Evolutionary conservation across 2,329 filamentous ascomycete genomes (phyloP), one percentile per base, ranked within the genome.

Genomic region (Pseudopithomyces maydicus): DNA sequence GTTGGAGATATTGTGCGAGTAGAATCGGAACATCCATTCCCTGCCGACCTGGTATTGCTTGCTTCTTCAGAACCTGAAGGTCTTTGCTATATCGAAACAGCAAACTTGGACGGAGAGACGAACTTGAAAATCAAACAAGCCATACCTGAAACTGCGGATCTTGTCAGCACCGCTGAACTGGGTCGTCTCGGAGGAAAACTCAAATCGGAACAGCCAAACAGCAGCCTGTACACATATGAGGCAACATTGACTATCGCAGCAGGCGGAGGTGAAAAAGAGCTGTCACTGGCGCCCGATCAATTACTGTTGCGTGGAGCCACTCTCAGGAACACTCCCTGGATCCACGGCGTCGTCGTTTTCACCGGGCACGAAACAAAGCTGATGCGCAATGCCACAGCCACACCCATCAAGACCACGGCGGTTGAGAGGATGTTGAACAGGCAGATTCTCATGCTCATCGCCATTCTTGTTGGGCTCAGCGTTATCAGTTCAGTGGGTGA

Each of bases 81-180:
- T 68, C 80, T 99, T 55, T 99, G 95, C 78, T 99, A 99, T 75
- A 98, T 99, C 72, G 95, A 99, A 79, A 99, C 95, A 1, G 94
- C 95, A 22, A 99, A 99, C 73, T 82, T 99, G 56, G 95, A 99
- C 69, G 95, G 95, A 66, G 95, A 99, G 78, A 99, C 95, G 19
- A 99, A 99, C 74, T 80, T 99, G 66, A 99, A 99, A 79, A 97
- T 99, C 80, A 99, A 99, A 80, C 95, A 99, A 79, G 94, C 88
- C 1, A 88, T 97, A 52, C 94, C 95, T 0, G 95, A 99, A 80
- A 99, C 95, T 0, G 88, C 90, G 14, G 84, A 90, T 58, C 83
- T 97, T 72, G 92, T 99, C 57, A 97, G 91, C 71, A 87, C 92
- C 17, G 88, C 85, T 62, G 94, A 98, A 68, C 81, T 99, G 60